Conservation (phyloP, 2,329 filamentous ascomycete genomes). For the Fusarium heterosporum region DNA sequence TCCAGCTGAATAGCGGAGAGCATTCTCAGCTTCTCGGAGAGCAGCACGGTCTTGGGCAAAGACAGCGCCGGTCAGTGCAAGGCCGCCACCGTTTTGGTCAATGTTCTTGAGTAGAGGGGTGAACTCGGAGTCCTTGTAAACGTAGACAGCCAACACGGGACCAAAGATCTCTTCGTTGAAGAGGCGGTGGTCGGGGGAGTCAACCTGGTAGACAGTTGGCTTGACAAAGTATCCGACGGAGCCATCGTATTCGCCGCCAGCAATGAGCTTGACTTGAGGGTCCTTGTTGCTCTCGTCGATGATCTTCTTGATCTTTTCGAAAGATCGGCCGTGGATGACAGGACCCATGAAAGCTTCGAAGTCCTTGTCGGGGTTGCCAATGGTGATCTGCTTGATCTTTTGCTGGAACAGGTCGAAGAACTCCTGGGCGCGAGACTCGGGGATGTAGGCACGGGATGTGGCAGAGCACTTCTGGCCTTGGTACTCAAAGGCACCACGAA, state of each 20-base stretch:
- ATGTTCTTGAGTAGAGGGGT: conserved; percentile 52
- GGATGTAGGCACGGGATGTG: conserved; percentile 82
- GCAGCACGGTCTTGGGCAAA: conserved; percentile 62
- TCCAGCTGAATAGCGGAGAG: conserved; percentile 65
- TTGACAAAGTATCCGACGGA: conserved; percentile 84
- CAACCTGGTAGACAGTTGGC: conserved; percentile 83
- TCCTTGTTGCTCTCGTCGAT: conserved; percentile 86
- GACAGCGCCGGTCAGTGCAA: conserved; percentile 61
- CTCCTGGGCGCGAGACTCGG: conserved; percentile 78
- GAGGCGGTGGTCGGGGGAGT: conserved; percentile 77
- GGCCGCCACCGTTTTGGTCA: conserved; percentile 57
- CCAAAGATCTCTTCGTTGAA: conserved; percentile 85
- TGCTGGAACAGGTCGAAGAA: conserved; percentile 74
- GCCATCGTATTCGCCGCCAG: conserved; percentile 80
- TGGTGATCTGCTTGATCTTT: conserved; percentile 75
- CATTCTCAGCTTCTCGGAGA: conserved; percentile 62
- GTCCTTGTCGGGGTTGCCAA: conserved; percentile 76
- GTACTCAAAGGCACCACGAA: conserved; percentile 89
- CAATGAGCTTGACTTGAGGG: conserved; percentile 75
- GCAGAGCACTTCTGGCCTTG: conserved; percentile 93
- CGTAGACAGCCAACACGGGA: conserved; percentile 77
- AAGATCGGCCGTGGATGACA: conserved; percentile 84
- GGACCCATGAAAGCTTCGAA: conserved; percentile 83
- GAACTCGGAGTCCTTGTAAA: conserved; percentile 76
- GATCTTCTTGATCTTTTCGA: conserved; percentile 80